Evolutionary conservation across 2,329 filamentous ascomycete species (phyloP).

Genomic region (Calonectria pseudoreteaudii): DNA sequence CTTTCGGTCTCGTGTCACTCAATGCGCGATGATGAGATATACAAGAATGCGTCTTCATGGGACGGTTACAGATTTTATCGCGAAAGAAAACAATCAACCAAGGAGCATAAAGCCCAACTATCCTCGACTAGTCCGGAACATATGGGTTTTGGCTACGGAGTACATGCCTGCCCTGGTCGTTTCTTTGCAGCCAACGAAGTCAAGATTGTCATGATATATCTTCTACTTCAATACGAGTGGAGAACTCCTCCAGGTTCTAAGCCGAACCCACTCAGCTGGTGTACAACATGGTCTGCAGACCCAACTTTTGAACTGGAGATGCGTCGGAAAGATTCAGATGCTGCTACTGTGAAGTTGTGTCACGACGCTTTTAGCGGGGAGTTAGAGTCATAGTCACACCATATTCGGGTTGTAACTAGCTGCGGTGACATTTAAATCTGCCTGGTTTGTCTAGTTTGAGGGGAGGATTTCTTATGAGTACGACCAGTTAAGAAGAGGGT

Average conservation of each 20-base stretch:
- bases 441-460: no score
- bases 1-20: not conserved
- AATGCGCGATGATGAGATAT: not conserved
- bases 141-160: not conserved
- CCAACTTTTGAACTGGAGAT: not conserved
- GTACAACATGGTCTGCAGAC: not conserved
- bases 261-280: not conserved
- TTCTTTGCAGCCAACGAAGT: not conserved
- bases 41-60: not conserved
- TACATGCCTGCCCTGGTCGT: not conserved
- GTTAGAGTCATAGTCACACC: not conserved
- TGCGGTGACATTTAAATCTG: not conserved
- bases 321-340: not conserved
- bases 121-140: not conserved
- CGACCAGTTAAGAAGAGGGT: no score
- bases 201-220: not conserved
- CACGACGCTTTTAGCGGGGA: not conserved
- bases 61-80: not conserved
- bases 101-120: not conserved
- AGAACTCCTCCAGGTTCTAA: not conserved
- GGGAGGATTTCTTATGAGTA: no score
- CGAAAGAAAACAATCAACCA: not conserved
- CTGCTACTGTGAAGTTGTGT: not conserved
- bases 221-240: not conserved
- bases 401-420: not conserved